These are phyloP conservation scores for Ceriops zippeliana DNA, from an alignment of 345 rosid species.

Conservation along the genomic window DNA sequence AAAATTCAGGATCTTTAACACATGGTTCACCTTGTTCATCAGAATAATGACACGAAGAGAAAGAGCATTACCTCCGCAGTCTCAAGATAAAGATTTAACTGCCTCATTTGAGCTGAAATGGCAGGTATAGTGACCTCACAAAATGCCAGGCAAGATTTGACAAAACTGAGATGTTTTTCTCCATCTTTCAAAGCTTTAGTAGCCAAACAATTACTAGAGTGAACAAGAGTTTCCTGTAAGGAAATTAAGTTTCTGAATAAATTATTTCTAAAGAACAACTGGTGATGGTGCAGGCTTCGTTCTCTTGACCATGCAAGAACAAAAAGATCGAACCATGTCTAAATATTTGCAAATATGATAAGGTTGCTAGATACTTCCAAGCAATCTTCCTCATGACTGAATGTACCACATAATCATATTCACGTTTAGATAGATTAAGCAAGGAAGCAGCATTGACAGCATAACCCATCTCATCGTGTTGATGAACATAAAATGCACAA, in stretches of 20 bases:
- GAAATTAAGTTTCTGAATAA: constrained; percentile 15
- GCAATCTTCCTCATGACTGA: too few species aligned
- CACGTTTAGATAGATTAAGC: neutral
- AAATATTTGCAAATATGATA: too few species aligned
- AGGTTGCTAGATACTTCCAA: too few species aligned
- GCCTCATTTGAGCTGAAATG: constrained; percentile 46
- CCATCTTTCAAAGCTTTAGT: constrained; percentile 55
- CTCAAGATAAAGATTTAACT: constrained; percentile 73
- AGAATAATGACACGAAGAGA: constrained; percentile 21
- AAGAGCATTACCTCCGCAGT: constrained; percentile 72
- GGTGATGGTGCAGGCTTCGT: neutral
- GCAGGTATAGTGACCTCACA: constrained; percentile 87
- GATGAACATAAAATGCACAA: neutral
- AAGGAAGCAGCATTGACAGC: neutral
- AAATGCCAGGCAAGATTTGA: constrained; percentile 81
- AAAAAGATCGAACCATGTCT: neutral
- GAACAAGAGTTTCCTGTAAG: constrained; percentile 80
- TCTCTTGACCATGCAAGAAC: neutral
- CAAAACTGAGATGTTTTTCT: constrained; percentile 41
- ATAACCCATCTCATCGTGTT: neutral
- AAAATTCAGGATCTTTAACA: constrained; percentile 21
- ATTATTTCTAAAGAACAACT: constrained; percentile 2
- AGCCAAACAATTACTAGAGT: constrained; percentile 71
- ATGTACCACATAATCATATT: too few species aligned
- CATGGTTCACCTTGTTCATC: constrained; percentile 6